Base-by-base conservation (phyloP, 768 basidiomycete genomes). In the Termitomyces sp. region DNA sequence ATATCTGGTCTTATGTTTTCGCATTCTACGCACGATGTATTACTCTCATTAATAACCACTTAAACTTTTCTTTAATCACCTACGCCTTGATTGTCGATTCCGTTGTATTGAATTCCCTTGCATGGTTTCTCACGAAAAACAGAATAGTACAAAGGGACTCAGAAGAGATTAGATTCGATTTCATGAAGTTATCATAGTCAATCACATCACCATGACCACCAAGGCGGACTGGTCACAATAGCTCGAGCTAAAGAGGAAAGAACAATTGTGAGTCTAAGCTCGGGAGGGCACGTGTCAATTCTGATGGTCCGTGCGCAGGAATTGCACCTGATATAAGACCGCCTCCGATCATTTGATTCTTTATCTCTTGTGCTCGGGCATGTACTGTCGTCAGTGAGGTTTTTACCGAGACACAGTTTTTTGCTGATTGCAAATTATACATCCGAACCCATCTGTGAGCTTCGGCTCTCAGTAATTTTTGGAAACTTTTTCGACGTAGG, bases 381-480 rank as follows among this genome's bases (percentile, higher is more conserved):
- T 84, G 88, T 84, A 88, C 87, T 88, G 85, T 89, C 87, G 85
- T 83, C 85, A 88, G 88, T 91, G 90, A 92, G 87, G 89, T 92
- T 79, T 83, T 77, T 88, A 91, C 89, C 86, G 89, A 92, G 87
- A 84, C 85, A 87, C 85, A 89, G 87, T 88, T 81, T 89, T 77
- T 91, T 90, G 88, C 88, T 91, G 85, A 86, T 91, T 91, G 88
- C 88, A 91, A 91, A 91, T 88, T 90, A 90, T 80, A 88, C 88
- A 91, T 91, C 89, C 89, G 87, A 89, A 90, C 87, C 70, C 88
- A 87, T 90, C 88, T 87, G 81, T 83, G 69, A 78, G 86, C 85
- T 89, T 88, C 75, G 85, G 85, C 85, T 80, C 79, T 74, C 81
- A 85, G 87, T 85, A 90, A 91, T 90, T 91, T 91, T 92, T 91